These are phyloP conservation scores for Solanum clarkiae DNA, from an alignment of 257 asterid species.

Conservation along the genomic window DNA sequence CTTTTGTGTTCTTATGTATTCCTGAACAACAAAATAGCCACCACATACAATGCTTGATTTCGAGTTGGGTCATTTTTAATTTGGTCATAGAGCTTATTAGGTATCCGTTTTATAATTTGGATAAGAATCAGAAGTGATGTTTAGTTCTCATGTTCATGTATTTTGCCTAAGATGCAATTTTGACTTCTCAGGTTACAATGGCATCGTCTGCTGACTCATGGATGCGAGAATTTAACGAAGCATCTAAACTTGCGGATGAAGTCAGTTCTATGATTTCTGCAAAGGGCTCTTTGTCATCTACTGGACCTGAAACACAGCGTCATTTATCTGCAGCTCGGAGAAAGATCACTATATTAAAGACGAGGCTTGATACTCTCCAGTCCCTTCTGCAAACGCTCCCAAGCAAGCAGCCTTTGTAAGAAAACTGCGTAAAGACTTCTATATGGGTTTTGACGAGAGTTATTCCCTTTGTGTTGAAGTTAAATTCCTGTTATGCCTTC, in stretches of 20 bases:
- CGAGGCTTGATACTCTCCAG: conserved; percentile 11
- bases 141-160: neutral
- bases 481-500: neutral
- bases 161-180: neutral
- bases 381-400: conserved; percentile 9
- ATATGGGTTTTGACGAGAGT: neutral
- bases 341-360: conserved; percentile 10
- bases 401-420: conserved; percentile 9
- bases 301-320: conserved; percentile 6
- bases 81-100: neutral
- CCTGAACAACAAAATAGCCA: neutral
- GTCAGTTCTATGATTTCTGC: conserved; percentile 1
- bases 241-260: conserved; percentile 13
- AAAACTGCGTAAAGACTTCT: neutral
- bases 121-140: neutral
- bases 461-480: neutral
- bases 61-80: neutral
- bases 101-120: neutral
- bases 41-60: neutral
- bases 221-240: conserved; percentile 8
- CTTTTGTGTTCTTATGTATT: neutral
- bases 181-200: conserved; percentile 1
- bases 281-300: conserved; percentile 1
- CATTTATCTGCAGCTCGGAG: conserved; percentile 11
- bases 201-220: conserved; percentile 13